Evolutionary conservation across 2,329 filamentous ascomycete species (phyloP), one percentile per base, ranked within the genome.

Genomic region (Bimuria novae-zelandiae): DNA sequence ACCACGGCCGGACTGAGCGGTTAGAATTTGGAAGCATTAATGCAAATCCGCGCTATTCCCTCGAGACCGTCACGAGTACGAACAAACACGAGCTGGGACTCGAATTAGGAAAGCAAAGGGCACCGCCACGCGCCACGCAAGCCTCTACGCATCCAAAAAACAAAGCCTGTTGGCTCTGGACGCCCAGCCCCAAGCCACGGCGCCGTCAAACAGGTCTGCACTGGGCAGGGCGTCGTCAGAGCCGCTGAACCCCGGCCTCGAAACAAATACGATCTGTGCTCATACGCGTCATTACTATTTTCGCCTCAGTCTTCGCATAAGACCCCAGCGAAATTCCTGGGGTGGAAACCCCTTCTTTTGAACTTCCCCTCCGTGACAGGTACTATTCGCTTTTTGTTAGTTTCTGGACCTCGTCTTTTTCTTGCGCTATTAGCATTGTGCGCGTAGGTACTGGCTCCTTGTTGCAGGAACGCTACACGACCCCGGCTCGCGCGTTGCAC

Each of bases 121-220:
- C 50, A 52, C 50, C 42, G 50, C 50, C 50, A 52, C 50, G 42
- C 42, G 50, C 50, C 50, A 48, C 42, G 50, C 50, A 52, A 47
- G 21, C 41, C 35, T 21, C 19, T 19, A 11, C 10, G 39, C 27
- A 36, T 16, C n/a, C n/a, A 36, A 36, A 40, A 14, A 16, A 36
- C 22, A 30, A 51, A 32, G 21, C 5, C 32, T 21, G 40, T 39
- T 44, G 30, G 29, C 32, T 22, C 30, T 12, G 21, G 40, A 3
- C 11, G 21, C 21, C 39, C 25, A 35, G 44, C 7, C 14, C 16
- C 29, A 41, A 17, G 22, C n/a, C 33, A 25, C 25, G 25, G 23
- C 41, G 36, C 21, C 21, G 17, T 33, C 42, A 36, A 23, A 44
- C 17, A n/a, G 19, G 42, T 33, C 19, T n/a, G n/a, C n/a, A n/a